These are phyloP conservation scores for Fusarium sp. DNA, from an alignment of 2,329 filamentous ascomycete species.

Conservation along the genomic window DNA sequence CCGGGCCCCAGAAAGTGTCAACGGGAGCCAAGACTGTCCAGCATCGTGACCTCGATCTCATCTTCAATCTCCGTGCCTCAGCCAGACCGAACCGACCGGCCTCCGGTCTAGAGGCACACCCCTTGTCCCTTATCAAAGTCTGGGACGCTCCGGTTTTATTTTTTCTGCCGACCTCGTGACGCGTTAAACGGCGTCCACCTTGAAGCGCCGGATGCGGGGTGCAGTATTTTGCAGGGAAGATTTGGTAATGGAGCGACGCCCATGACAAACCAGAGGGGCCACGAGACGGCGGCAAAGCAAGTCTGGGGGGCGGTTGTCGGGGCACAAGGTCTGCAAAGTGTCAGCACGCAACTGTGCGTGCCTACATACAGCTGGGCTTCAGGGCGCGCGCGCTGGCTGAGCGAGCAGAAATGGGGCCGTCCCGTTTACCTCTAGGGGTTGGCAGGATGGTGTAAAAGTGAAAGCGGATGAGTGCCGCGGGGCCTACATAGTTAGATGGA, in stretches of 20 bases:
- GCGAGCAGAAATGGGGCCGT: constrained; percentile 33
- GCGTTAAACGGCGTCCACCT: constrained; percentile 37
- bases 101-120: constrained; percentile 25
- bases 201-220: constrained; percentile 46
- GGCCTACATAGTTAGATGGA: constrained; percentile 12
- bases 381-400: constrained; percentile 9
- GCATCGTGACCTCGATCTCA: constrained; percentile 23
- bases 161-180: constrained; percentile 44
- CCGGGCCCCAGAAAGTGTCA: not conserved
- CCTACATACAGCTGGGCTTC: constrained; percentile 1
- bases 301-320: constrained; percentile 23
- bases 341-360: constrained; percentile 31
- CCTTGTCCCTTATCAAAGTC: not conserved
- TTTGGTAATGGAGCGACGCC: constrained; percentile 43
- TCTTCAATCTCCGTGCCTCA: constrained; percentile 20
- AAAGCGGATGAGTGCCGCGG: constrained; percentile 29
- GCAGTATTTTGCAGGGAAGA: constrained; percentile 36
- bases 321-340: constrained; percentile 15
- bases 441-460: constrained; percentile 26
- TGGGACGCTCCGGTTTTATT: constrained; percentile 23
- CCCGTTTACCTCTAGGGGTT: constrained; percentile 29
- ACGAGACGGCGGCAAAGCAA: constrained; percentile 38
- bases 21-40: constrained; percentile 15
- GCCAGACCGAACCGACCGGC: constrained; percentile 4
- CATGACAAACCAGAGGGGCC: constrained; percentile 45